Percentiles rank a stretch among this genome's conserved stretches.
phyloP scores from a whole-genome alignment of 306 rosid genomes.

The Acacia crassicarpa region DNA sequence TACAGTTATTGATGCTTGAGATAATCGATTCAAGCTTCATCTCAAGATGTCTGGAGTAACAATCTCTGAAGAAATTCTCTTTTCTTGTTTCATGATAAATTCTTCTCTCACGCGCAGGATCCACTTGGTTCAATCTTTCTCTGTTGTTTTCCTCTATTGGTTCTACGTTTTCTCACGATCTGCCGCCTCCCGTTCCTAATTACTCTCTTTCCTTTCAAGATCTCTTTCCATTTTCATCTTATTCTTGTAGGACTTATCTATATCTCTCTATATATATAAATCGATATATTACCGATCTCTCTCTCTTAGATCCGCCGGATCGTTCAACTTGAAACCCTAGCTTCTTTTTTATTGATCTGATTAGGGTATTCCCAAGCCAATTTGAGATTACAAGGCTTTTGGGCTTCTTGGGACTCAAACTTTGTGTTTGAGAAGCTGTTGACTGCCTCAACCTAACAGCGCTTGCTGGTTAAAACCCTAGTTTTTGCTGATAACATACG shows the following conservation, averaged over 20 bases:
- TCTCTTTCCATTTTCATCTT: not conserved
- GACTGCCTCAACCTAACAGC: no score
- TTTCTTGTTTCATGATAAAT: constrained; percentile 65
- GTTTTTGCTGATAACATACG: not conserved
- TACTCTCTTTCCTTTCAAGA: not conserved
- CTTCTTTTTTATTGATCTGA: no score
- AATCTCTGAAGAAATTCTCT: constrained; percentile 78
- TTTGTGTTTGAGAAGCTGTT: no score
- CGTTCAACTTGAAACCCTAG: not conserved
- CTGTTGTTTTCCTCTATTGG: constrained; percentile 95
- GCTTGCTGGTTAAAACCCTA: not conserved
- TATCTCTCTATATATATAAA: not conserved
- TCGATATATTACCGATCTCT: not conserved
- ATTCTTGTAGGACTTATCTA: not conserved
- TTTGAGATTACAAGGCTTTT: no score
- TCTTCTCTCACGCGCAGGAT: constrained; percentile 73
- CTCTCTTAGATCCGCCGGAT: not conserved
- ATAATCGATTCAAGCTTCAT: not conserved
- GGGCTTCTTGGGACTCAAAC: no score
- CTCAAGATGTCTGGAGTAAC: constrained; percentile 55
- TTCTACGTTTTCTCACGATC: constrained; percentile 77
- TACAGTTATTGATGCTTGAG: constrained; percentile 39
- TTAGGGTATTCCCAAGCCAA: no score
- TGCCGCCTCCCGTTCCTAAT: not conserved
- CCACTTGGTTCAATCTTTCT: constrained; percentile 95